Conservation (phyloP, 2,329 filamentous ascomycete species). For the Rasamsonia emersonii region DNA sequence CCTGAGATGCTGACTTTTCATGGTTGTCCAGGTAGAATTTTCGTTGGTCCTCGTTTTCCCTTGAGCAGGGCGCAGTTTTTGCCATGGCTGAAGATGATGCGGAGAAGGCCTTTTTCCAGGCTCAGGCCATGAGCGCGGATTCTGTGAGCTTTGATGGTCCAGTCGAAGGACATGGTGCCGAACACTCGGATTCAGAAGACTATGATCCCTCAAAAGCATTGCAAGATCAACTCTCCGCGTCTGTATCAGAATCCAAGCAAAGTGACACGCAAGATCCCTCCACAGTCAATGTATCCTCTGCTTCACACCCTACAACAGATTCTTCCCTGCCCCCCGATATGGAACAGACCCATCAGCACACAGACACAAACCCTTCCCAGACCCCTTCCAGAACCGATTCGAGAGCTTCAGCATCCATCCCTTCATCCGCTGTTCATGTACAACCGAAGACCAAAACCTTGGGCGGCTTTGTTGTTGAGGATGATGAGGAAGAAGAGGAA, state of each 20-base stretch:
- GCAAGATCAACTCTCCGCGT: slow-evolving; percentile 31
- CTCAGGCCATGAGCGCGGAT: slow-evolving; percentile 37
- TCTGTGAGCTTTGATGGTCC: slow-evolving; percentile 27
- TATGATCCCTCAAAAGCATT: slow-evolving; percentile 44
- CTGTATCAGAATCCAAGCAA: slow-evolving; percentile 22
- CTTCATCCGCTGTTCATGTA: slow-evolving; percentile 22
- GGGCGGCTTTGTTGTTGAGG: slow-evolving; percentile 56
- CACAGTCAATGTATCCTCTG: slow-evolving; percentile 16
- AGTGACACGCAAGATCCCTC: slow-evolving; percentile 18
- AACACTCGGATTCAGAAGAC: slow-evolving; percentile 49
- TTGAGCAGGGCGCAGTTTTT: slow-evolving; percentile 9
- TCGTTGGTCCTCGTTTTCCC: slow-evolving; percentile 8
- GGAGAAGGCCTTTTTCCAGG: slow-evolving; percentile 45
- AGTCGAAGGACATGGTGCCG: slow-evolving; percentile 46
- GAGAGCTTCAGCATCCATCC: slow-evolving; percentile 23
- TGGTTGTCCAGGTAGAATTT: slow-evolving; percentile 3
- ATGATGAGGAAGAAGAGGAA: slow-evolving; percentile 51
- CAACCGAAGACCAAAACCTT: slow-evolving; percentile 43
- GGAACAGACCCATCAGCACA: slow-evolving; percentile 20
- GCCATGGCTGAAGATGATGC: slow-evolving; percentile 46
- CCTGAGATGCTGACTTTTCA: slow-evolving; percentile 1
- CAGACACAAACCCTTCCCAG: slow-evolving; percentile 21
- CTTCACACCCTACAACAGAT: slow-evolving; percentile 15
- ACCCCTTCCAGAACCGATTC: slow-evolving; percentile 27
- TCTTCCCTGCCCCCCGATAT: slow-evolving; percentile 17